phyloP scores from a whole-genome alignment of 345 rosid genomes.

The Dipteronia sinensis region DNA sequence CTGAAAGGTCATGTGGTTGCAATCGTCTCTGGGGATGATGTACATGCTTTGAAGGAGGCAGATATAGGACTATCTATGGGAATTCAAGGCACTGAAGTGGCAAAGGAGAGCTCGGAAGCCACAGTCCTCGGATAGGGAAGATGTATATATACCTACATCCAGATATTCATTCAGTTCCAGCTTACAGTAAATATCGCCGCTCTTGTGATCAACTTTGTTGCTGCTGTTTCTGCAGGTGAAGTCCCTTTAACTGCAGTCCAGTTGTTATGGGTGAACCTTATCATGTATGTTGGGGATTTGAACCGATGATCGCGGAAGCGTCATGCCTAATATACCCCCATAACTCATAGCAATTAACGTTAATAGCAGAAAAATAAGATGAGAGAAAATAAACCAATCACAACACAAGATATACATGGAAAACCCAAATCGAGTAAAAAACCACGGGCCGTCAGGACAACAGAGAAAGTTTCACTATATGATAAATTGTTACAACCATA shows the following conservation, averaged over 20 bases:
- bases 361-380: too few relatives aligned
- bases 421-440: too few relatives aligned
- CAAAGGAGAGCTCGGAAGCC: constrained; percentile 77
- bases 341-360: too few relatives aligned
- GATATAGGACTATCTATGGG: constrained; percentile 83
- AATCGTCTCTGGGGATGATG: constrained; percentile 75
- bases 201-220: constrained; percentile 65
- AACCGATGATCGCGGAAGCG: too few relatives aligned
- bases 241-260: constrained; percentile 74
- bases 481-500: too few relatives aligned
- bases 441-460: too few relatives aligned
- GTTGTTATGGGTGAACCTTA: constrained; percentile 73
- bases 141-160: constrained; percentile 71
- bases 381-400: too few relatives aligned
- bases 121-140: constrained; percentile 78
- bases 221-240: constrained; percentile 71
- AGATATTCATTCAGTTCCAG: constrained; percentile 79
- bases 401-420: too few relatives aligned
- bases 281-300: too few relatives aligned
- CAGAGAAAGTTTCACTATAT: too few relatives aligned
- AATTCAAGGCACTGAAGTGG: constrained; percentile 75
- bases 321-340: too few relatives aligned
- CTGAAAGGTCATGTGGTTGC: constrained; percentile 73
- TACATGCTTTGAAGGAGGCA: constrained; percentile 74
- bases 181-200: constrained; percentile 72